A percentile compares a stretch with the other conserved stretches of the same genome.
Conservation (phyloP, 2,329 filamentous ascomycete species). For the Chaetomium sp. region DNA sequence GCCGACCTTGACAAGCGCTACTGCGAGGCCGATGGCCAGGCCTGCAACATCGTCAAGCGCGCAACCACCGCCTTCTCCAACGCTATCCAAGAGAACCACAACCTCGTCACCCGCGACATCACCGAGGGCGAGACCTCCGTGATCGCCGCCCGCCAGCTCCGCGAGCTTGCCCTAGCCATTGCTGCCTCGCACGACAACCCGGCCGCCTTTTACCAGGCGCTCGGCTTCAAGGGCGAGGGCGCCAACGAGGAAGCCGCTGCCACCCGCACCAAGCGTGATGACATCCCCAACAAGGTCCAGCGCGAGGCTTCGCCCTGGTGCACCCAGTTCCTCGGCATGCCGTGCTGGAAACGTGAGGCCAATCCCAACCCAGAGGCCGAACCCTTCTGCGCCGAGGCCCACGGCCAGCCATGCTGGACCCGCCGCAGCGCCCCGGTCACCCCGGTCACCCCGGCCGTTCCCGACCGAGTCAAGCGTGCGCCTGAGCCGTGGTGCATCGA, state of each 20-base stretch:
- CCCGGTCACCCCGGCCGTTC: not conserved
- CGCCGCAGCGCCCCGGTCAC: no score
- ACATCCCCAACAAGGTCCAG: constrained; percentile 1
- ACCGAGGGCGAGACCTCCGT: constrained; percentile 31
- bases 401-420: no score
- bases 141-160: constrained; percentile 33
- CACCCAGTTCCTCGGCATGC: constrained; percentile 30
- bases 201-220: constrained; percentile 28
- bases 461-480: not conserved
- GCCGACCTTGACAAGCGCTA: constrained; percentile 22
- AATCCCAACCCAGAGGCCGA: no score
- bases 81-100: constrained; percentile 23
- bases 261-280: not conserved
- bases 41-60: constrained; percentile 31
- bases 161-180: constrained; percentile 34
- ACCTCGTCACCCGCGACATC: constrained; percentile 28
- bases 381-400: no score
- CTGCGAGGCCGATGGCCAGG: constrained; percentile 18
- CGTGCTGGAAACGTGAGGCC: constrained; percentile 28
- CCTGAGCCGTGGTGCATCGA: constrained; percentile 24
- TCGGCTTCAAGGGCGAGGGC: constrained; percentile 27
- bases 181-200: constrained; percentile 29
- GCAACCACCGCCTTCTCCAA: constrained; percentile 31
- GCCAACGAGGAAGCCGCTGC: constrained; percentile 4
- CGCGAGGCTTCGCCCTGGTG: constrained; percentile 28